A percentile compares a stretch with the other conserved stretches of the same genome.
Conservation (phyloP, 345 rosid genomes). For the Ceriops tagal region DNA sequence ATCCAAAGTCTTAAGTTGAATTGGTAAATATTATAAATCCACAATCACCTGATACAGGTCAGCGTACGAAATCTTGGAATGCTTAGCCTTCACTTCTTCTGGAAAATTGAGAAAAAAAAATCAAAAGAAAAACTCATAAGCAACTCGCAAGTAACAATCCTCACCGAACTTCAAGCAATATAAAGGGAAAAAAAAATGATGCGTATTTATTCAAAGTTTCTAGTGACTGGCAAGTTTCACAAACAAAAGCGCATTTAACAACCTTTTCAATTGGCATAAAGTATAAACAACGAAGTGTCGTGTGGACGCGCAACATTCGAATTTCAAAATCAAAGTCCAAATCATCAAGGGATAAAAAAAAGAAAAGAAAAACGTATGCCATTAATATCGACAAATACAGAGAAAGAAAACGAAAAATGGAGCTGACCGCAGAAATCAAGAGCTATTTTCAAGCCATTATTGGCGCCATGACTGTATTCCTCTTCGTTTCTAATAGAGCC, state of each 20-base stretch:
- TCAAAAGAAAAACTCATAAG: neutral
- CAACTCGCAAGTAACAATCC: neutral
- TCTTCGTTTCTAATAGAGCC: conserved; percentile 89
- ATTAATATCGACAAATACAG: neutral
- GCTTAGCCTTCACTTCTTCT: conserved; percentile 80
- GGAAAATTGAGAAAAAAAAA: conserved; percentile 5
- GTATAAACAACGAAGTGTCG: neutral
- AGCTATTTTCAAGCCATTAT: conserved; percentile 79
- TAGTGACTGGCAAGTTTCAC: no score
- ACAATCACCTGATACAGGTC: conserved; percentile 59
- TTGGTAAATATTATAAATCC: neutral
- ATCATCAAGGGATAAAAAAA: neutral
- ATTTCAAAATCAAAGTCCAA: neutral
- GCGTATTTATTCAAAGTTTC: no score
- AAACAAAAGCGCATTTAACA: no score
- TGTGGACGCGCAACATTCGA: neutral
- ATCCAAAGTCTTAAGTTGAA: neutral
- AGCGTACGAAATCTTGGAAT: conserved; percentile 77
- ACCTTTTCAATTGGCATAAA: no score
- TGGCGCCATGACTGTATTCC: conserved; percentile 68
- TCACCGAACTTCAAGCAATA: no score
- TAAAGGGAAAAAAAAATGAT: no score
- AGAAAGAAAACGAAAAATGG: neutral
- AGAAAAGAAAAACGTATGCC: neutral
- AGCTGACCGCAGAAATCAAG: conserved; percentile 68